Conservation (phyloP, 2,329 filamentous ascomycete species). For the Calcarisporium arbuscula region DNA sequence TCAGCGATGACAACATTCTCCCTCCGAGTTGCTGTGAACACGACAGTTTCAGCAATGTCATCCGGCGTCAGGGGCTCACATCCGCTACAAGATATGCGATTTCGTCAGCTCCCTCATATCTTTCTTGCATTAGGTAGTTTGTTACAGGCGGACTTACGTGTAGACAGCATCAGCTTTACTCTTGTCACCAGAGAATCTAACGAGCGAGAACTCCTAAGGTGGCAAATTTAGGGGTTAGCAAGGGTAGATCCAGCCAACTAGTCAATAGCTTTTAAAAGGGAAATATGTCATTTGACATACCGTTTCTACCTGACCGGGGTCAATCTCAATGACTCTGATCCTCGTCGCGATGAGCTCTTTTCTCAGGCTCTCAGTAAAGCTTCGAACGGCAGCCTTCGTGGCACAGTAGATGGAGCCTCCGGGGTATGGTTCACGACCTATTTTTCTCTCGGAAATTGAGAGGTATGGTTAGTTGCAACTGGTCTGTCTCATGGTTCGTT, state of each 20-base stretch:
- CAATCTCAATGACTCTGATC: constrained; percentile 80
- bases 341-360: constrained; percentile 76
- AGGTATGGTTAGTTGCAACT: no score
- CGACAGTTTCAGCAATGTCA: constrained; percentile 85
- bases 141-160: constrained; percentile 55
- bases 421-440: constrained; percentile 69
- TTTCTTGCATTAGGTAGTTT: no score
- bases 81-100: no score
- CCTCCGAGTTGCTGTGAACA: constrained; percentile 75
- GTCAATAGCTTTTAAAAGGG: background rate
- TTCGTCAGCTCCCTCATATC: background rate
- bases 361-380: constrained; percentile 75
- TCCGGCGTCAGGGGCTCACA: constrained; percentile 80
- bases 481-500: no score
- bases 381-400: constrained; percentile 81
- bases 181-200: constrained; percentile 85
- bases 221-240: constrained; percentile 5
- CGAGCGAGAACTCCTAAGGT: constrained; percentile 72
- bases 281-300: constrained; percentile 31
- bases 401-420: constrained; percentile 91
- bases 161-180: constrained; percentile 86
- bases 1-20: constrained; percentile 92
- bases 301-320: constrained; percentile 90
- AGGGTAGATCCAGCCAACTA: background rate
- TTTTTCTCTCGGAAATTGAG: no score